These are phyloP conservation scores for Venturia aucupariae DNA, from an alignment of 2,329 filamentous ascomycete genomes.

Conservation along the genomic window DNA sequence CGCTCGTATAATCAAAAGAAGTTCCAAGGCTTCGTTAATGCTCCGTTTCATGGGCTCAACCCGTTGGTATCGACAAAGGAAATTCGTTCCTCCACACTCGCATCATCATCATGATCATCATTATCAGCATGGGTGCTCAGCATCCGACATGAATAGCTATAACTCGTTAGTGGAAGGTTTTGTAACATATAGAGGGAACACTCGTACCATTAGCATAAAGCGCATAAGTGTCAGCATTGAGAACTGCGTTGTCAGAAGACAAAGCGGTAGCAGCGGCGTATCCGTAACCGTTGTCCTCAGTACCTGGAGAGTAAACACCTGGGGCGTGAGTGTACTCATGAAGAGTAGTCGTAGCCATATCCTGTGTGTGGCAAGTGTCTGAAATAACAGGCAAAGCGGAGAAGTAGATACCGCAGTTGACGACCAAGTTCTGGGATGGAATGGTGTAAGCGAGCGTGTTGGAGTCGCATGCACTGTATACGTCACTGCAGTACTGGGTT, in stretches of 20 bases:
- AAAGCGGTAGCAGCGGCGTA: conserved; percentile 42
- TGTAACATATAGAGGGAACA: background rate
- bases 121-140: background rate
- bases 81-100: background rate
- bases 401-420: conserved; percentile 14
- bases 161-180: background rate
- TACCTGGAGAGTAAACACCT: conserved; percentile 45
- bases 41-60: background rate
- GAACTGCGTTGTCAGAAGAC: conserved; percentile 41
- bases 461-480: conserved; percentile 40
- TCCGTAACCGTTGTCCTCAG: conserved; percentile 50
- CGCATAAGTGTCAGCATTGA: conserved; percentile 56
- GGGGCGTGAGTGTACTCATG: conserved; percentile 59
- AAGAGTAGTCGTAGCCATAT: conserved; percentile 54
- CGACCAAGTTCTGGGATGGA: conserved; percentile 11
- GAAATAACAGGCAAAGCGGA: background rate
- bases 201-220: conserved; percentile 42
- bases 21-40: background rate
- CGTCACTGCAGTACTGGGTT: conserved; percentile 51
- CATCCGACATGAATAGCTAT: background rate
- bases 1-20: too few relatives aligned
- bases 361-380: conserved; percentile 49
- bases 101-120: background rate
- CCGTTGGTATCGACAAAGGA: background rate
- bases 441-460: conserved; percentile 15